Evolutionary conservation across 73 alveolate genomes (phyloP).

Genomic region (Paramecium tetraurelia): DNA sequence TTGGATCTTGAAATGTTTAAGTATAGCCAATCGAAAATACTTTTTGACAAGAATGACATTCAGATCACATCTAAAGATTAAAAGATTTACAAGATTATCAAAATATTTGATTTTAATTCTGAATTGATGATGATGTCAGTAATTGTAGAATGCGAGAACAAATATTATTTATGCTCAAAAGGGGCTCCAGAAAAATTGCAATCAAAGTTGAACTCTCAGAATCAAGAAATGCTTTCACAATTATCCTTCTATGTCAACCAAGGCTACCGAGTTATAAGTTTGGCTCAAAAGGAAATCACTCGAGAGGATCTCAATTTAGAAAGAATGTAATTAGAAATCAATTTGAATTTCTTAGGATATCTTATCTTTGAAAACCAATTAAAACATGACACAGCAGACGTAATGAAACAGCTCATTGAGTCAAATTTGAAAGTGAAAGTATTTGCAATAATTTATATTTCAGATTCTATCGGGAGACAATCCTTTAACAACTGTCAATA

Average conservation of each 20-base stretch:
- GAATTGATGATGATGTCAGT: not conserved
- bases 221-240: not conserved
- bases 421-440: slow-evolving; percentile 30
- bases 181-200: slow-evolving; percentile 45
- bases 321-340: not conserved
- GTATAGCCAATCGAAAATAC: not conserved
- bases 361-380: slow-evolving; percentile 38
- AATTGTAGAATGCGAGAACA: not conserved
- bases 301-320: not conserved
- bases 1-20: not conserved
- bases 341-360: slow-evolving; percentile 43
- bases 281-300: not conserved
- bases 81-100: not conserved
- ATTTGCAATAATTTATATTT: not conserved
- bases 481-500: slow-evolving; percentile 7
- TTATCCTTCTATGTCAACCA: not conserved
- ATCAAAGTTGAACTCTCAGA: not conserved
- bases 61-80: not conserved
- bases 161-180: slow-evolving; percentile 12
- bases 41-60: not conserved
- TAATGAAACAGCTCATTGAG: not conserved
- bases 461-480: slow-evolving; percentile 41
- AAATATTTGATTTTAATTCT: not conserved
- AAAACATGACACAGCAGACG: not conserved
- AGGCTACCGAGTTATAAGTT: not conserved